Evolutionary conservation across 371 early-diverging fungal species (phyloP).

Genomic region (Amoeboradix gromovi): DNA sequence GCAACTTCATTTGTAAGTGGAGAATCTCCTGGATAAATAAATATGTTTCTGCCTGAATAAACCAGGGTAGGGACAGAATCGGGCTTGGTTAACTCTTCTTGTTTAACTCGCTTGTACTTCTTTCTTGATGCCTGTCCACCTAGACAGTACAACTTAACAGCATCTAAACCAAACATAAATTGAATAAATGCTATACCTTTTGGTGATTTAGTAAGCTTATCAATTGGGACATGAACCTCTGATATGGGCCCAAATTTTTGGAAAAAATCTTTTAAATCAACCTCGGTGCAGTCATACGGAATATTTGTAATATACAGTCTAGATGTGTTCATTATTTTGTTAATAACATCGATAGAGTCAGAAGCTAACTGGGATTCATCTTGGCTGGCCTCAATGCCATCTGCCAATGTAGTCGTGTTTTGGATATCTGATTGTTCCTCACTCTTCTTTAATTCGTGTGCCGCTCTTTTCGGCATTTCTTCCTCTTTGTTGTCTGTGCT

Average conservation of each 20-base stretch:
- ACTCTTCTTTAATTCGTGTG: no score
- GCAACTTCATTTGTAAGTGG: neutral
- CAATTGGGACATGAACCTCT: constrained; percentile 73
- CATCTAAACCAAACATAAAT: constrained; percentile 65
- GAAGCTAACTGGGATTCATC: no score
- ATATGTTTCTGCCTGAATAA: neutral
- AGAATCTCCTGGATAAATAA: neutral
- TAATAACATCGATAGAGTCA: no score
- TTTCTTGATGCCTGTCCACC: neutral
- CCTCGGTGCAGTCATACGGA: constrained; percentile 54
- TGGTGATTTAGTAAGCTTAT: constrained; percentile 57
- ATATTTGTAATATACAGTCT: constrained; percentile 73
- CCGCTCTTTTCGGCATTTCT: neutral
- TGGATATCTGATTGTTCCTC: no score
- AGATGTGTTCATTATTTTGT: constrained; percentile 55
- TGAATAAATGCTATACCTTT: constrained; percentile 72
- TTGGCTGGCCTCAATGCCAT: no score
- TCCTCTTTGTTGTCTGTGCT: no score
- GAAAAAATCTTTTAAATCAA: constrained; percentile 46
- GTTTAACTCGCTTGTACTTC: neutral
- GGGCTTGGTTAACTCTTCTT: neutral
- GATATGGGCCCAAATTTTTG: constrained; percentile 56
- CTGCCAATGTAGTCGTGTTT: neutral
- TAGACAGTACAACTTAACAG: constrained; percentile 36
- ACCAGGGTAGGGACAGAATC: neutral